Evolutionary conservation across 495 filamentous ascomycete species (phyloP).

Genomic region (Daldinia loculata): DNA sequence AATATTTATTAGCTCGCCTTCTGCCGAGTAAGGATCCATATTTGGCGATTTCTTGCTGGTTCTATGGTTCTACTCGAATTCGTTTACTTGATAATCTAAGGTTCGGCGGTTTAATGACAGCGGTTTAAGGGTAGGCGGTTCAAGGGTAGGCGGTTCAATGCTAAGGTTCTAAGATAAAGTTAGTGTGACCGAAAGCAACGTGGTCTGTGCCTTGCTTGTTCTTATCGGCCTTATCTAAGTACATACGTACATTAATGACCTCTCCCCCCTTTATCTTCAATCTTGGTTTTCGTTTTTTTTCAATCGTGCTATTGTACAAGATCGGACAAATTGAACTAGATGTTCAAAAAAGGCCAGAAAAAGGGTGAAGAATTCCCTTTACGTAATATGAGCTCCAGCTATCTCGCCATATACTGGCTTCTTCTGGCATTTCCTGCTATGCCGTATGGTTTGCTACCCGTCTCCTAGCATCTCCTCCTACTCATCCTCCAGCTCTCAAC

Average conservation of each 20-base stretch:
- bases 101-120: neutral
- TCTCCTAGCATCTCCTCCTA: neutral
- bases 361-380: neutral
- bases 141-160: neutral
- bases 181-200: neutral
- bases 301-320: neutral
- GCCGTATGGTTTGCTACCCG: no score
- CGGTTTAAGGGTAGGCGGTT: neutral
- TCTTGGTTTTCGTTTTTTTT: neutral
- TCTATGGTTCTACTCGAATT: constrained; percentile 7
- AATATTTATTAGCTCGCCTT: constrained; percentile 95
- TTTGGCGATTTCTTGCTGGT: constrained; percentile 31
- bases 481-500: neutral
- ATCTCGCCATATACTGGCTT: neutral
- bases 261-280: neutral
- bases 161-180: neutral
- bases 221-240: constrained; percentile 6
- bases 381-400: neutral
- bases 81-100: neutral
- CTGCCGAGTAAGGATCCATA: constrained; percentile 95
- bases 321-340: neutral
- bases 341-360: neutral
- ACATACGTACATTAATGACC: constrained; percentile 1
- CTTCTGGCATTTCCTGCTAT: no score
- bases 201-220: constrained; percentile 20